Base-by-base conservation (phyloP, 345 rosid species). In the Lumnitzera racemosa region DNA sequence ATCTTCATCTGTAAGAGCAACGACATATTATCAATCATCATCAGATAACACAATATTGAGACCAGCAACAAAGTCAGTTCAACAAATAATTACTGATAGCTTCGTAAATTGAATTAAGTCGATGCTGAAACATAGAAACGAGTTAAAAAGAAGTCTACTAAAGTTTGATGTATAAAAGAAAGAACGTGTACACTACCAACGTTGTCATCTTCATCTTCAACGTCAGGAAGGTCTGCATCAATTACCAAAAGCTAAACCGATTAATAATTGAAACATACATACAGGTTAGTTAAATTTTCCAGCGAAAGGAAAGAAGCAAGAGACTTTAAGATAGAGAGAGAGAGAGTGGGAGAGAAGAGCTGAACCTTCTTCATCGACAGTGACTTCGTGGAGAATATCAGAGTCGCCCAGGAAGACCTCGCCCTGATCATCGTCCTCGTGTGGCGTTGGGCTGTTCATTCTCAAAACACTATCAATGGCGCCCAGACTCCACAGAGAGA, bases 221-320 rank as follows among this genome's bases (percentile, higher is more conserved):
- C 96, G 24, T 89, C 91, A 20, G 96, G 98, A 76, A 89, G 91
- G 70, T 88, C 97, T 90, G 72, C 55, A 67, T 15, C 49, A 53
- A 54, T 25, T 4, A 56, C n/a, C 16, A 8, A 53, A 56, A 12
- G 20, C 7, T 4, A 14, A 0, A 17, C 12, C 24, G 16, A 46
- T 24, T 13, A 63, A 4, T 0, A 17, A 0, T 13, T 2, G 10
- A 48, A 3, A 54, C 53, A 29, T 20, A 59, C 9, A 36, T 36
- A 36, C 43, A 36, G 11, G 43, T 36, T 9, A 9, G 43, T 36
- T 3, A 36, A 36, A 36, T 36, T 36, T 36, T 6, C 43, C 43
- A 36, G 43, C 29, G 24, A 24, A 47, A 24, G 47, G 51, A 46
- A 16, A 47, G 31, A 65, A 46, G 60, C 15, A 43, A 13, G 12